phyloP scores from a whole-genome alignment of 345 rosid species.

The Rhizophora apiculata region DNA sequence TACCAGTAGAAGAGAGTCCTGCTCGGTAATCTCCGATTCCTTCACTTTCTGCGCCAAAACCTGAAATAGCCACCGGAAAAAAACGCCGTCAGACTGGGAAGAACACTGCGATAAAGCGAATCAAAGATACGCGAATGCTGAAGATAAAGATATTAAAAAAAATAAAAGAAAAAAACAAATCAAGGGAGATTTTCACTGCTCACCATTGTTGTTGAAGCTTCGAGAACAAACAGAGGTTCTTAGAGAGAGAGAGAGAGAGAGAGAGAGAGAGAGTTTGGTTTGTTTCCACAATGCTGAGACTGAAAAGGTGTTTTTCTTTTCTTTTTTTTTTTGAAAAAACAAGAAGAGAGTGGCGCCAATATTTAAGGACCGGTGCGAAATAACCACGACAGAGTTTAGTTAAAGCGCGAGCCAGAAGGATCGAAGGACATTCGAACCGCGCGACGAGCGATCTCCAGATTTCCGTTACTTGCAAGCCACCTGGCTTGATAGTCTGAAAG shows the following conservation, averaged over 20 bases:
- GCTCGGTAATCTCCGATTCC: constrained; percentile 94
- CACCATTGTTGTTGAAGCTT: background rate
- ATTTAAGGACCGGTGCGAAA: background rate
- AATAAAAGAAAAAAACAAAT: background rate
- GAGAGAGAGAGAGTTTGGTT: too few relatives aligned
- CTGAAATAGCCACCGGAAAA: constrained; percentile 30
- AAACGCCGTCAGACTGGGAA: constrained; percentile 1
- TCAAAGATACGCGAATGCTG: too few relatives aligned
- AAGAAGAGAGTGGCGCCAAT: background rate
- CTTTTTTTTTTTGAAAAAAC: background rate
- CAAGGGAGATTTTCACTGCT: background rate
- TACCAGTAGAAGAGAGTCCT: constrained; percentile 86
- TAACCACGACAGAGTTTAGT: background rate
- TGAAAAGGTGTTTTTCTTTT: too few relatives aligned
- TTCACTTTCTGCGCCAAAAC: constrained; percentile 79
- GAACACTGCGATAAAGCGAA: background rate
- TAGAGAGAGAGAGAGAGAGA: background rate
- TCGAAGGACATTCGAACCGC: background rate
- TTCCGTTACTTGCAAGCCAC: too few relatives aligned
- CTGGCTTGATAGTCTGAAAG: too few relatives aligned
- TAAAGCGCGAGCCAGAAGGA: background rate
- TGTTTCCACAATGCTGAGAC: too few relatives aligned
- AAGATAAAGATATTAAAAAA: too few relatives aligned
- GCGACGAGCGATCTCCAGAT: too few relatives aligned
- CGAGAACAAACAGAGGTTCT: background rate